Percentiles rank a stretch among this genome's conserved stretches.
Evolutionary conservation across 2,329 filamentous ascomycete genomes (phyloP).

Genomic region (Endothia cerciana): DNA sequence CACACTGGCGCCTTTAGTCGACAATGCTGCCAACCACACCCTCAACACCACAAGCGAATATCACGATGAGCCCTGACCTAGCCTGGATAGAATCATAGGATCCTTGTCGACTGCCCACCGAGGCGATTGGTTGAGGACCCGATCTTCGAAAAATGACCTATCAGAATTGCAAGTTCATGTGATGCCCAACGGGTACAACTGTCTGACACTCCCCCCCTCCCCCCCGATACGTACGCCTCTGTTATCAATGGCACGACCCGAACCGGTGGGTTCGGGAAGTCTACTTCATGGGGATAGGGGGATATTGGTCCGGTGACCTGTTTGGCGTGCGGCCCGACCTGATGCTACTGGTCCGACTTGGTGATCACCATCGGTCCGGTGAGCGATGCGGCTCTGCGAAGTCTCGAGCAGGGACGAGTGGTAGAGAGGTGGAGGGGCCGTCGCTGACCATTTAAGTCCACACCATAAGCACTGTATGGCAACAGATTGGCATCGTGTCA

Average conservation of each 20-base stretch:
- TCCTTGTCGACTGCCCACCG: no score
- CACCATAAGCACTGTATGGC: background rate
- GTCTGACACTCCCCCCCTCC: background rate
- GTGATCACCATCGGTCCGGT: background rate
- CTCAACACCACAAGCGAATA: no score
- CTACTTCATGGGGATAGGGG: background rate
- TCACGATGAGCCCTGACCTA: no score
- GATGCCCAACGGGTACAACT: no score
- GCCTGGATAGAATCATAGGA: no score
- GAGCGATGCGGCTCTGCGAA: slow-evolving; percentile 6
- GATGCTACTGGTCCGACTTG: background rate
- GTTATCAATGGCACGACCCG: slow-evolving; percentile 3
- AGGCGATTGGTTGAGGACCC: no score
- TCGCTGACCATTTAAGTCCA: background rate
- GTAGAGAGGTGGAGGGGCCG: background rate
- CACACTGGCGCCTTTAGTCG: no score
- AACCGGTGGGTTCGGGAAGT: background rate
- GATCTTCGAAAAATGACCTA: no score
- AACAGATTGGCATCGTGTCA: background rate
- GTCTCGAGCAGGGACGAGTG: background rate
- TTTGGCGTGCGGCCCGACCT: background rate
- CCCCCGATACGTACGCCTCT: background rate
- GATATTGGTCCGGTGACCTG: background rate
- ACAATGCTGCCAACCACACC: no score
- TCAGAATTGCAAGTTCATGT: no score